Evolutionary conservation across 805 yeast genomes (phyloP), one percentile per base, ranked within the genome.

Genomic region (Candida multigemmis): DNA sequence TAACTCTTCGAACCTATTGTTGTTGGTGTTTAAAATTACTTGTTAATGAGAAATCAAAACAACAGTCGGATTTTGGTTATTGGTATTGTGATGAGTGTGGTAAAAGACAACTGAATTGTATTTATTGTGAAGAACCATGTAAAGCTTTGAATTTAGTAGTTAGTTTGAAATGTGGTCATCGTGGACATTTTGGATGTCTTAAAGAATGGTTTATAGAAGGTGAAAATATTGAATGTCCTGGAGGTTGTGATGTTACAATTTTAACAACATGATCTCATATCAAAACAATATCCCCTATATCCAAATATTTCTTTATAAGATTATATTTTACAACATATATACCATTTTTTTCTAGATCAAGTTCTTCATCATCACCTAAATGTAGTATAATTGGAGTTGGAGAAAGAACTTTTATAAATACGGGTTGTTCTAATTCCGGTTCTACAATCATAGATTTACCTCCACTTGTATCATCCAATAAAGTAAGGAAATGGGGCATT

Each of bases 81-180:
- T 86, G 95, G 94, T 82, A 77, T 48, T 87, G 96, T 54, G 84
- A 75, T 28, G 64, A 61, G 13, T 87, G 96, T 48, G 54, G 64
- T 7, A 58, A 53, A 26, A 57, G 59, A 10, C 75, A 74, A 34
- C 77, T 74, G 32, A 67, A 74, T n/a, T 87, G 96, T 50, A 65
- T 77, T 15, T 71, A 77, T 34, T 87, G 96, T 50, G 67, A 77
- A 35, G 79, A 71, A 43, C 84, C 94, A 1, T 62, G 87, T 41
- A 72, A 70, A 37, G 93, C 93, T 1, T 59, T 81, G 30, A 66
- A 77, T 10, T 69, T 81, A 10, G 62, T 68, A 58, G 34, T 55
- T 61, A 34, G 60, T 37, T 48, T 80, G 26, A 68, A 60, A 14
- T 89, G 97, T 58, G 96, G 96, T 0, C 97, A 89, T 50, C 64